phyloP scores from a whole-genome alignment of 345 rosid genomes.

The Lepidium africanum region DNA sequence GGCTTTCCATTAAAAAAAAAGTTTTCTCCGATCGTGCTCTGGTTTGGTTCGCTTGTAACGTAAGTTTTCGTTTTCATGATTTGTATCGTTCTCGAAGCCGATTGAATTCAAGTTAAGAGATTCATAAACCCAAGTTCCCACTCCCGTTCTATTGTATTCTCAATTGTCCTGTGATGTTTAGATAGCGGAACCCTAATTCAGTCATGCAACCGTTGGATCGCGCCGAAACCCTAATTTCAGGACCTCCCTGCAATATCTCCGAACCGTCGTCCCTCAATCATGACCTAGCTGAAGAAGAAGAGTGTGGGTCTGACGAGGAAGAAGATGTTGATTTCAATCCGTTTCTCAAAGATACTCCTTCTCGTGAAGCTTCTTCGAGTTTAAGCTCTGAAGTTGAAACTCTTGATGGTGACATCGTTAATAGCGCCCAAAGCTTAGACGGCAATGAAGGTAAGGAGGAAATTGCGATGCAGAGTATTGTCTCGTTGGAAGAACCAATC shows the following conservation, averaged over 20 bases:
- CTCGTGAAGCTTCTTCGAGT: slow-evolving; percentile 83
- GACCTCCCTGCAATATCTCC: background rate
- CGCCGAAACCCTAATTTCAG: slow-evolving; percentile 17
- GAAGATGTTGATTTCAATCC: slow-evolving; percentile 89
- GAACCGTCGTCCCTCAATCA: background rate
- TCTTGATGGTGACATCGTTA: slow-evolving; percentile 33
- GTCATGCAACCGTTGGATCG: slow-evolving; percentile 2
- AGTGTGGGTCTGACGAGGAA: slow-evolving; percentile 57
- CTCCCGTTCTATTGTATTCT: background rate
- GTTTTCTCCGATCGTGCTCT: background rate
- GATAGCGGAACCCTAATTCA: slow-evolving; percentile 2
- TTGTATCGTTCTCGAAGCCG: background rate
- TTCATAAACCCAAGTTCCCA: background rate
- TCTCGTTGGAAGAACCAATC: background rate
- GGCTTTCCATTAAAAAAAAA: no score
- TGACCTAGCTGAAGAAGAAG: slow-evolving; percentile 26
- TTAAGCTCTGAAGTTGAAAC: slow-evolving; percentile 73
- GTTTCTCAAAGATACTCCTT: slow-evolving; percentile 56
- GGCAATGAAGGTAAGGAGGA: slow-evolving; percentile 36
- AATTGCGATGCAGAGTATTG: slow-evolving; percentile 21
- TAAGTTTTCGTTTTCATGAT: background rate
- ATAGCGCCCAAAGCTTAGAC: slow-evolving; percentile 12
- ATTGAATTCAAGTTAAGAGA: background rate
- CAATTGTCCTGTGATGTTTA: background rate
- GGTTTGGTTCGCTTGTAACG: background rate